Evolutionary conservation across 2,329 filamentous ascomycete species (phyloP), one percentile per base, ranked within the genome.

Genomic region (Teratosphaeria pseudoeucalypti): DNA sequence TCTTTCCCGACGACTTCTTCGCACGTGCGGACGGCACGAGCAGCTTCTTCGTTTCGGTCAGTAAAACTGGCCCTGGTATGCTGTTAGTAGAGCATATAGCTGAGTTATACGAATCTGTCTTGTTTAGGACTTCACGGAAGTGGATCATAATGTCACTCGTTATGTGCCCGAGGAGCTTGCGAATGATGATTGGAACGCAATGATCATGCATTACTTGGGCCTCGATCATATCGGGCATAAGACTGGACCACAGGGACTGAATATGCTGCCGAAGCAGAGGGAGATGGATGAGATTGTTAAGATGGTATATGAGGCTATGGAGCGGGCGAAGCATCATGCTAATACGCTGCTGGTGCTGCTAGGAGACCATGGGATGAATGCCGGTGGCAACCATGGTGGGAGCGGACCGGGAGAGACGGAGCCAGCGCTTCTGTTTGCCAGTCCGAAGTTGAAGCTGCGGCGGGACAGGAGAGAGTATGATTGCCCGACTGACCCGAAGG

Each of bases 361-460:
- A 59, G 94, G 94, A 59, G 95, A 99, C 68, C 94, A 99, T 71
- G 94, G 94, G n/a, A 99, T 99, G 94, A 99, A 97, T 67, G 92
- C 97, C 67, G 94, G 90, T 23, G 94, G 94, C 2, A 97, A 97
- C 66, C 94, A 99, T 71, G 94, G 94, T 34, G 94, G 92, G 47
- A 96, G 92, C 10, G 92, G 92, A 0, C 84, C 90, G 1, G 92
- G 94, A 52, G 94, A 99, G 77, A 97, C 94, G 1, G 96, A 92
- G 0, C 88, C 94, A 0, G 94, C 94, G 16, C 77, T 99, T 10
- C 82, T 96, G 23, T 97, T 99, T 52, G 68, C 64, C 23, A 70
- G 68, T 56, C 68, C 68, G 6, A 67, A 67, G 59, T 60, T 71
- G 43, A 66, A 61, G 58, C 47, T n/a, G 2, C 58, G 63, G 49